These are phyloP conservation scores for Candida sp. DNA, from an alignment of 1,139 yeast species.

Conservation along the genomic window DNA sequence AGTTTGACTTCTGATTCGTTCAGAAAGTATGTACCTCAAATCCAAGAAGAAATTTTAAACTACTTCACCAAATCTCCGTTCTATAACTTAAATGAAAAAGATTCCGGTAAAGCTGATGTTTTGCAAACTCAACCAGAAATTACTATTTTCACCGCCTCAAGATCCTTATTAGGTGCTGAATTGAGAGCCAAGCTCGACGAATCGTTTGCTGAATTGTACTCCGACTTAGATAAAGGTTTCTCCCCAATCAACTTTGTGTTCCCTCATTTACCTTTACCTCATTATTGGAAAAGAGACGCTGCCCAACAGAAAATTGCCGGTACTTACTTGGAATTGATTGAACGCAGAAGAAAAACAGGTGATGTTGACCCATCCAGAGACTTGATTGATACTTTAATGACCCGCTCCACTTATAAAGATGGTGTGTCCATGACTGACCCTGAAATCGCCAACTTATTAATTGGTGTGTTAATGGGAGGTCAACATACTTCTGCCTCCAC, in stretches of 20 bases:
- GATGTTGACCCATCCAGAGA: slow-evolving; percentile 80
- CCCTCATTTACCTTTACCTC: slow-evolving; percentile 89
- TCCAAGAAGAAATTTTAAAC: slow-evolving; percentile 68
- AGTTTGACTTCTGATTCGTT: slow-evolving; percentile 88
- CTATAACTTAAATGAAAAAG: slow-evolving; percentile 35
- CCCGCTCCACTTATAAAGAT: slow-evolving; percentile 81
- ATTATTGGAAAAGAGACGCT: slow-evolving; percentile 76
- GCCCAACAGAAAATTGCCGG: slow-evolving; percentile 81
- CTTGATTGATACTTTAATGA: slow-evolving; percentile 84
- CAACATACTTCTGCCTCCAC: slow-evolving; percentile 98
- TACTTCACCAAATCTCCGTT: slow-evolving; percentile 55
- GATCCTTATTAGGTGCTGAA: slow-evolving; percentile 88
- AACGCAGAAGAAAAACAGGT: slow-evolving; percentile 66
- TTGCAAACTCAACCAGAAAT: slow-evolving; percentile 90
- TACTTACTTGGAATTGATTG: slow-evolving; percentile 78
- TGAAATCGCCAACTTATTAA: slow-evolving; percentile 89
- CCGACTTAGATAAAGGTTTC: slow-evolving; percentile 95
- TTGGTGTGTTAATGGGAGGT: slow-evolving; percentile 98
- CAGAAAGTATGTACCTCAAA: slow-evolving; percentile 81
- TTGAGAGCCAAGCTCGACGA: slow-evolving; percentile 81
- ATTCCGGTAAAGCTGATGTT: slow-evolving; percentile 61
- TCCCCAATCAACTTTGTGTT: slow-evolving; percentile 95
- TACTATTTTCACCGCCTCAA: slow-evolving; percentile 94
- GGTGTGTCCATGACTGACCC: slow-evolving; percentile 93
- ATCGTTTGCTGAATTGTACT: slow-evolving; percentile 79